A percentile compares a stretch with the other conserved stretches of the same genome.
These are phyloP conservation scores for Colletotrichum sp. DNA, from an alignment of 2,329 filamentous ascomycete species.

Conservation along the genomic window DNA sequence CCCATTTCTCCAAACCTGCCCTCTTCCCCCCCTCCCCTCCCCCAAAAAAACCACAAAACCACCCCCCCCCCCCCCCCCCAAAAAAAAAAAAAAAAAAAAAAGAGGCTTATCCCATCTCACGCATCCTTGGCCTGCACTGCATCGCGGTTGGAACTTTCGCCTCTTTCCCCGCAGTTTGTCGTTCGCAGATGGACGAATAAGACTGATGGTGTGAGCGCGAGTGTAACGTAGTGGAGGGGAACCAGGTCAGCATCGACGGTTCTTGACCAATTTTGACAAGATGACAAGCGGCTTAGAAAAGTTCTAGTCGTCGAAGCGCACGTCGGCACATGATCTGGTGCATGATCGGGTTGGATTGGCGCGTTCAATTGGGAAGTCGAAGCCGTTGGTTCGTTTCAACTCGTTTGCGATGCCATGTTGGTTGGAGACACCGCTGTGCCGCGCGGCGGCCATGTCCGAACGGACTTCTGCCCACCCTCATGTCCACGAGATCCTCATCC, in stretches of 20 bases:
- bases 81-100: too few species aligned
- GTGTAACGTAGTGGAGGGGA: slow-evolving; percentile 15
- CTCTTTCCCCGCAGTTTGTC: slow-evolving; percentile 15
- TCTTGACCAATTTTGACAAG: background rate
- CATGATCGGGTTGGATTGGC: background rate
- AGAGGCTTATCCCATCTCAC: background rate
- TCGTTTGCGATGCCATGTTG: background rate
- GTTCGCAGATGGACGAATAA: slow-evolving; percentile 8
- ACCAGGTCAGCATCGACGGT: slow-evolving; percentile 1
- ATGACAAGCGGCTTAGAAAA: background rate
- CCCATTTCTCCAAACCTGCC: too few species aligned
- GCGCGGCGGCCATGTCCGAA: background rate
- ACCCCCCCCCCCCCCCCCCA: too few species aligned
- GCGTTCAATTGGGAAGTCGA: background rate
- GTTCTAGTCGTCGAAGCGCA: background rate
- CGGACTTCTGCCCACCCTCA: background rate
- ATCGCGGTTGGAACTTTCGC: background rate
- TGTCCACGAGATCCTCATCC: background rate
- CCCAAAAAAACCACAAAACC: too few species aligned
- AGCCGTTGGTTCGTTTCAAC: background rate
- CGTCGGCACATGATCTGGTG: slow-evolving; percentile 2
- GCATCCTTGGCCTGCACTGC: background rate
- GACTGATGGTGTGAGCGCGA: background rate
- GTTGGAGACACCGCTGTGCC: background rate
- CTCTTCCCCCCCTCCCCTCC: too few species aligned